Percentiles rank a stretch among this genome's conserved stretches.
Evolutionary conservation across 2,329 filamentous ascomycete genomes (phyloP).

Genomic region (Arthrinium puccinioides): DNA sequence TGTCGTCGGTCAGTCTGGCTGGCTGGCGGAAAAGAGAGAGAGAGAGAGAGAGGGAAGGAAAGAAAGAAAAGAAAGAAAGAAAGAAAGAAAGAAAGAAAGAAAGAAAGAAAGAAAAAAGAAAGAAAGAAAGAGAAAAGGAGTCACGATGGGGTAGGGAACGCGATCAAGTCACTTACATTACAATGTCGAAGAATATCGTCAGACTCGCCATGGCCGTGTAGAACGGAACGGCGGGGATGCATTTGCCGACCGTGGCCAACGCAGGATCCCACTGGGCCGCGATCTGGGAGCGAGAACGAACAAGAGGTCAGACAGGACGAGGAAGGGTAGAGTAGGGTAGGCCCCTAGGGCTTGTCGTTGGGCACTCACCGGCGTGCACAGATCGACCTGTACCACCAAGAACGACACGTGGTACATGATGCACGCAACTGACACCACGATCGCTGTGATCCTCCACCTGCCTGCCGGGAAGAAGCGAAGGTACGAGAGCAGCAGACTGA

Average conservation of each 20-base stretch:
- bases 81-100: too few species aligned
- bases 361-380: conserved; percentile 24
- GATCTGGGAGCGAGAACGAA: conserved; percentile 11
- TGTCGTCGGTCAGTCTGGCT: conserved; percentile 8
- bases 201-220: conserved; percentile 34
- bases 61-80: too few species aligned
- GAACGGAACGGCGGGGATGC: conserved; percentile 30
- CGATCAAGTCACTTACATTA: conserved; percentile 26
- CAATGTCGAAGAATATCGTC: conserved; percentile 33
- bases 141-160: too few species aligned
- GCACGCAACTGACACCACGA: conserved; percentile 25
- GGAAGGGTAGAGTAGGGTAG: not conserved
- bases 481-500: conserved; percentile 35
- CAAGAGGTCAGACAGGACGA: not conserved
- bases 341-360: too few species aligned
- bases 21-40: too few species aligned
- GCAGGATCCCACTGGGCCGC: conserved; percentile 33
- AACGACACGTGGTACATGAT: conserved; percentile 32
- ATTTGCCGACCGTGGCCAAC: conserved; percentile 27
- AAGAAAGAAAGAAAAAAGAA: too few species aligned
- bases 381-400: conserved; percentile 25
- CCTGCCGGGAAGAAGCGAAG: conserved; percentile 35
- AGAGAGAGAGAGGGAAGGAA: too few species aligned
- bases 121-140: too few species aligned
- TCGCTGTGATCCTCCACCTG: conserved; percentile 23